Percentiles rank a stretch among this genome's conserved stretches.
Conservation (phyloP, 495 filamentous ascomycete species). For the Penicillium waksmanii region DNA sequence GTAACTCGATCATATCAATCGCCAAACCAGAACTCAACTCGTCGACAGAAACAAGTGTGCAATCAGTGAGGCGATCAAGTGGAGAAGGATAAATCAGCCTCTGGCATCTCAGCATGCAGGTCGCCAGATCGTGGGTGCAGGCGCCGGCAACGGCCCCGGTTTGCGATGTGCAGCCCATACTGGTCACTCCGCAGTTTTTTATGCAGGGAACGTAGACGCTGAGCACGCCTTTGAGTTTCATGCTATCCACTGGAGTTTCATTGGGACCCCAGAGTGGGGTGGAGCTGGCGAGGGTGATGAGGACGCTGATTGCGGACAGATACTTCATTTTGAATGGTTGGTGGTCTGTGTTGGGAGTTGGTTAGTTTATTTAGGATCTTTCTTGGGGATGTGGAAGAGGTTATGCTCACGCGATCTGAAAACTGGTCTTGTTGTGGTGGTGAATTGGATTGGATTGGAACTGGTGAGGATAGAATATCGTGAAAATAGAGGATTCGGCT, state of each 20-base stretch:
- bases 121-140: not conserved
- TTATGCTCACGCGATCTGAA: not conserved
- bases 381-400: not conserved
- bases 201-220: not conserved
- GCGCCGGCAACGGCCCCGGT: not conserved
- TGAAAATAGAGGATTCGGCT: not conserved
- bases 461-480: not conserved
- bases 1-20: not conserved
- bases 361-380: too few relatives aligned
- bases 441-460: not conserved
- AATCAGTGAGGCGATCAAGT: not conserved
- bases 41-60: not conserved
- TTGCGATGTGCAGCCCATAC: not conserved
- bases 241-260: not conserved
- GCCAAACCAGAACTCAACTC: not conserved
- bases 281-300: not conserved
- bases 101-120: not conserved
- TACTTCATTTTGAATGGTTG: constrained; percentile 1
- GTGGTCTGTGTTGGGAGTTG: too few relatives aligned
- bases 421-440: not conserved
- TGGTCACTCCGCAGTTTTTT: not conserved
- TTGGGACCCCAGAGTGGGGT: too few relatives aligned
- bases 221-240: not conserved
- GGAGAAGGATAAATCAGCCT: not conserved
- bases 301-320: not conserved